A percentile compares a stretch with the other conserved stretches of the same genome.
These are phyloP conservation scores for Teratosphaeria gauchensis DNA, from an alignment of 2,329 filamentous ascomycete genomes.

Conservation along the genomic window DNA sequence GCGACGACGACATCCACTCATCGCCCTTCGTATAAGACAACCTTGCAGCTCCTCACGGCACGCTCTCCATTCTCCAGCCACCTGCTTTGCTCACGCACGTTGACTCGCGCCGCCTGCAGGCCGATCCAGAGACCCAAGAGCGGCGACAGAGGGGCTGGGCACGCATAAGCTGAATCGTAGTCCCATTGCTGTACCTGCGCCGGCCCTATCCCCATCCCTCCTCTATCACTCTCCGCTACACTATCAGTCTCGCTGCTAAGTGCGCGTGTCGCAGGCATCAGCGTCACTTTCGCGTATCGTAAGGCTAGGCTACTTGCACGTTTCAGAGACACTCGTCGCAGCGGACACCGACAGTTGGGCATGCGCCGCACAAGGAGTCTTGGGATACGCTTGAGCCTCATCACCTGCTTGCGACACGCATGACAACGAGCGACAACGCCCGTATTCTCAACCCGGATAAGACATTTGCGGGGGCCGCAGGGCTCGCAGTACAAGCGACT, in stretches of 20 bases:
- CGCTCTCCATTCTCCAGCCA: background rate
- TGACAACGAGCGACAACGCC: conserved; percentile 3
- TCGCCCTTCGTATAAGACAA: background rate
- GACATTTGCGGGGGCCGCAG: background rate
- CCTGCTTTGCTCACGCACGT: background rate
- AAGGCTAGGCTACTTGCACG: conserved; percentile 1
- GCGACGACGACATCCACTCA: background rate
- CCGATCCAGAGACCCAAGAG: background rate
- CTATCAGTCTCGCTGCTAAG: background rate
- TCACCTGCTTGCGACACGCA: conserved; percentile 5
- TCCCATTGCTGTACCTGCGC: conserved; percentile 2
- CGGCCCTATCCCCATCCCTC: background rate
- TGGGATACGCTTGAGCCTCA: background rate
- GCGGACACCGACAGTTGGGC: conserved; percentile 3
- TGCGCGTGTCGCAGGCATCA: conserved; percentile 7
- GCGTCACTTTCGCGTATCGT: conserved; percentile 11
- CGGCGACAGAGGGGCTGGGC: conserved; percentile 1
- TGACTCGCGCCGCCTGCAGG: background rate
- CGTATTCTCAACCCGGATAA: background rate
- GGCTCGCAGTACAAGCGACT: conserved; percentile 1
- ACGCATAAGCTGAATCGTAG: background rate
- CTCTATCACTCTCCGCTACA: background rate
- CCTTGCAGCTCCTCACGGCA: background rate
- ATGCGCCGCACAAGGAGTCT: conserved; percentile 1
- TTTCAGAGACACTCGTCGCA: background rate